Evolutionary conservation across 768 basidiomycete genomes (phyloP), one percentile per base, ranked within the genome.

Genomic region (Mycena leptocephala): DNA sequence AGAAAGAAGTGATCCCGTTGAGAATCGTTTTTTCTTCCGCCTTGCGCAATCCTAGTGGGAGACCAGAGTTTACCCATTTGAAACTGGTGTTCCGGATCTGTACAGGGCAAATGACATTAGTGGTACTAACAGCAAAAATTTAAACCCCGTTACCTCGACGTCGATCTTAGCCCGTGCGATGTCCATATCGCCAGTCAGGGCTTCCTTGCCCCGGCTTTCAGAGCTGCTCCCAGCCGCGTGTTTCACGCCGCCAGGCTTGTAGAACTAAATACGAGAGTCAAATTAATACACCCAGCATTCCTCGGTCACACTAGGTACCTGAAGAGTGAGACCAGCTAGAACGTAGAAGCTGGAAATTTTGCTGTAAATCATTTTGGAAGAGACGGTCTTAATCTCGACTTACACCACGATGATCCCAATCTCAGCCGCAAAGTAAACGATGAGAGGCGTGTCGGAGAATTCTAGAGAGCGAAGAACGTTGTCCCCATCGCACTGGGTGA

Each of bases 381-480:
- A 66, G 30, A 13, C 9, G 26, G n/a, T 6, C 20, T 6, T 46
- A 35, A 39, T n/a, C 26, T 7, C 5, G 24, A 84, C 59, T 37
- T 78, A 81, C 14, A 82, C 83, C 22, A 85, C 59, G 59, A 85
- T 82, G 37, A 81, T 79, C 16, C 77, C 84, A 53, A 86, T 55
- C 56, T 78, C 69, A 16, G 80, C 81, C 16, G 76, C 78, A 26
- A 81, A 76, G 51, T 76, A 76, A 4, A 76, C 79, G 70, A 79
- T 79, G 48, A 82, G 75, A 8, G 84, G 81, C 1, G 79, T 79
- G 30, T 58, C 59, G 39, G 76, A 70, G 66, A 89, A 83, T 5
- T 78, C 75, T 16, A 89, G 77, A 3, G 85, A 82, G 18, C 77
- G 74, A 8, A 89, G 74, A 13, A 88, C 86, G 65, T 85, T 84